Evolutionary conservation across 352 stramenopile species (phyloP), one percentile per base, ranked within the genome.

Genomic region (Phytophthora tubulina): DNA sequence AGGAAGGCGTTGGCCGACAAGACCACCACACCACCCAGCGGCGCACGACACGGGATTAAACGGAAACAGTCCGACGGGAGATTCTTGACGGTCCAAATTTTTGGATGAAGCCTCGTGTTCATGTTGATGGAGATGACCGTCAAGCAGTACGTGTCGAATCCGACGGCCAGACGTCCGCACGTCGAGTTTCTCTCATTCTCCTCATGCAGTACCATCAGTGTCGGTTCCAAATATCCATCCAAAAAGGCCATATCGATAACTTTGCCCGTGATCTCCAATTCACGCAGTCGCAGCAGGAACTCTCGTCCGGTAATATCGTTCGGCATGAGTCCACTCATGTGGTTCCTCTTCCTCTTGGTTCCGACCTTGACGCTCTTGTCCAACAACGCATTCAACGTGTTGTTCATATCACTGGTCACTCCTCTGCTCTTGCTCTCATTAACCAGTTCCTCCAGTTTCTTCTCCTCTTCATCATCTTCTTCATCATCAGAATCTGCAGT

Each of bases 91-190:
- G 82, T 91, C 89, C 89, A 96, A 68, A 96, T 96, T 72, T 94
- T 95, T 1, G 89, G 89, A 55, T 96, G 89, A 11, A 96, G 78
- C 57, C 87, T 75, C 44, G 88, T 95, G 66, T 94, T 93, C 63
- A 95, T 80, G 76, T 95, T 95, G 72, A 96, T 96, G 13, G 89
- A 96, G 36, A 96, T 82, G 21, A 96, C 89, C 1, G 89, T 94
- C 35, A 96, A 76, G 53, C 87, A 94, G 67, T 79, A 95, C 41
- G 89, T 96, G 63, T 96, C 88, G 44, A 84, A 96, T 5, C 87
- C 89, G 6, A 70, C 72, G 0, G 89, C 89, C 46, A 94, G 83
- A 4, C 89, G 82, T 1, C 89, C 89, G 27, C 66, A 84, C 1
- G 86, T 92, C 48, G 89, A 80, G 55, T 87, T 92, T 31, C 80